Evolutionary conservation across 2,329 filamentous ascomycete genomes (phyloP).

Genomic region (Cordyceps fumosorosea): DNA sequence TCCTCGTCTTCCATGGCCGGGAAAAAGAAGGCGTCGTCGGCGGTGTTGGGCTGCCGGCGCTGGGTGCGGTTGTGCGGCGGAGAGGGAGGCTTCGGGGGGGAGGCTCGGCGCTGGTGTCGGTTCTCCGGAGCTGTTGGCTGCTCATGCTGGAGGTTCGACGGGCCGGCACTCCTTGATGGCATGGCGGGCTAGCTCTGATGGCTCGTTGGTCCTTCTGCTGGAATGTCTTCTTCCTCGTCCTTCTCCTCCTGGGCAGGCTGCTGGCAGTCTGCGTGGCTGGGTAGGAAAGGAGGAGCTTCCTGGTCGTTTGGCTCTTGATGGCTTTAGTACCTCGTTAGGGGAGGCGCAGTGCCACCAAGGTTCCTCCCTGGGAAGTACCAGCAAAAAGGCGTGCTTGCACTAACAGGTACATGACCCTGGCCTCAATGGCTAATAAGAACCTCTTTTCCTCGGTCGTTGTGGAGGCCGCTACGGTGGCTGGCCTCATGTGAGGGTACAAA

Average conservation of each 20-base stretch:
- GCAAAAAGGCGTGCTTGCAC: background rate
- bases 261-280: background rate
- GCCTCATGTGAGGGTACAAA: background rate
- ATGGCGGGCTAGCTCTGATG: background rate
- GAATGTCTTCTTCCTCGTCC: background rate
- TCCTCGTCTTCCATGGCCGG: constrained; percentile 9
- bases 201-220: background rate
- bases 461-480: constrained; percentile 5
- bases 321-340: background rate
- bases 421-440: background rate
- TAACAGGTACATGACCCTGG: background rate
- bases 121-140: background rate
- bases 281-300: background rate
- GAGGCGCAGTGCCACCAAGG: background rate
- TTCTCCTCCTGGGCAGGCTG: background rate
- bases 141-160: background rate
- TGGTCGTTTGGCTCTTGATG: background rate
- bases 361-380: background rate
- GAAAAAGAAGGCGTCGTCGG: background rate
- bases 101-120: background rate
- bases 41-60: background rate
- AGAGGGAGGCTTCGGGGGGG: background rate
- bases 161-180: background rate
- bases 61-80: background rate
- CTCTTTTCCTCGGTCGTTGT: background rate